phyloP scores from a whole-genome alignment of 352 stramenopile species.

The Phytopythium aichiense region DNA sequence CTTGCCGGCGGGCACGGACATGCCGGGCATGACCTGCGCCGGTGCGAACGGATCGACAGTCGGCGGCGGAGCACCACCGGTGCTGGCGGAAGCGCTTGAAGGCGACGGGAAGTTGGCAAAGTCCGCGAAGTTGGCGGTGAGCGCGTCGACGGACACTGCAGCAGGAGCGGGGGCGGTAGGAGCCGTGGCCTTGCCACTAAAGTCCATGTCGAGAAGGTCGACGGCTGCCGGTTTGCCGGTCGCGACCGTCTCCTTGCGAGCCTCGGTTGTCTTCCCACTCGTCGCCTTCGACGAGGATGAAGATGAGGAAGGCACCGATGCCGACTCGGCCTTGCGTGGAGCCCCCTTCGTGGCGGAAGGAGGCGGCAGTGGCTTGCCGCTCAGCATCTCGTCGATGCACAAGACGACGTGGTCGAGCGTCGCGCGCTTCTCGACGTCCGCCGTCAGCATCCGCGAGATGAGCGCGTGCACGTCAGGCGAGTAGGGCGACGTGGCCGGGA shows the following conservation, averaged over 20 bases:
- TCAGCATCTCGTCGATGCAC: conserved; percentile 73
- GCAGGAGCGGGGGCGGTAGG: conserved; percentile 11
- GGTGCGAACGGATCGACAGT: conserved; percentile 17
- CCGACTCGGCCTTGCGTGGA: conserved; percentile 5
- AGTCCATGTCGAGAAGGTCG: conserved; percentile 69
- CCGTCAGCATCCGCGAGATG: conserved; percentile 90
- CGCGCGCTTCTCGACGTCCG: conserved; percentile 86
- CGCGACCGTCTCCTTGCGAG: conserved; percentile 45
- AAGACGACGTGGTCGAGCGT: conserved; percentile 92
- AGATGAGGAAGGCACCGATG: conserved; percentile 5
- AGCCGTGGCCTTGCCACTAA: conserved; percentile 34
- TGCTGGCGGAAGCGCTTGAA: conserved; percentile 14
- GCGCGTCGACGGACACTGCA: conserved; percentile 14
- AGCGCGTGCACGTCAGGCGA: conserved; percentile 85
- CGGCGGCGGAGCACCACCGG: neutral
- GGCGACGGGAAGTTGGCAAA: conserved; percentile 63
- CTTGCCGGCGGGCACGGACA: conserved; percentile 12
- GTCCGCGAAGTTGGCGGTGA: conserved; percentile 35
- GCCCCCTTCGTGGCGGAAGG: conserved; percentile 15
- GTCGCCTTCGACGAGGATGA: conserved; percentile 2
- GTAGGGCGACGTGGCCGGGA: conserved; percentile 89
- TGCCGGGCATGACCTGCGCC: neutral
- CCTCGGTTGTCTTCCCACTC: conserved; percentile 44
- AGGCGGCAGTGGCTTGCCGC: conserved; percentile 33
- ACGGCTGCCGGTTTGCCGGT: conserved; percentile 28